Base-by-base conservation (phyloP, 2,329 filamentous ascomycete species). In the Colletotrichum somersetense region DNA sequence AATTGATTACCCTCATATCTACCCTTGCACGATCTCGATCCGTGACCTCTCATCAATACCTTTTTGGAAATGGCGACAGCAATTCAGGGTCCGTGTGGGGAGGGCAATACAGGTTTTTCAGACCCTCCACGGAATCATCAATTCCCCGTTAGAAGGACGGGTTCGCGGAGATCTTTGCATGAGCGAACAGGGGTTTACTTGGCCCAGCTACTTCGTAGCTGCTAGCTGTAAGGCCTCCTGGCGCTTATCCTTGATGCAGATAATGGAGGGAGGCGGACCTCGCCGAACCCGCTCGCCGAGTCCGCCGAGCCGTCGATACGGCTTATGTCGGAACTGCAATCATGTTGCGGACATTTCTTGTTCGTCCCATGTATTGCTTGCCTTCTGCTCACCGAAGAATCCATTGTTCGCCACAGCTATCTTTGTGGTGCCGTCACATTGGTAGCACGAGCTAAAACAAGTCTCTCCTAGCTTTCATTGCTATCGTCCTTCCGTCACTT, bases 1-100 rank as follows among this genome's bases (percentile, higher is more conserved):
- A 80, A 42, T 52, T 74, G 69, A 73, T 46, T 30, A 12, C 12
- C 14, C 58, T 14, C 16, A 53, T 16, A 16, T n/a, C n/a, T 40
- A 16, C n/a, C n/a, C 46, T 63, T 53, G n/a, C 14, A n/a, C n/a
- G 3, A 18, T 38, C 20, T 42, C 16, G n/a, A 50, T 42, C 16
- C 48, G 12, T 14, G 14, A 18, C 23, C 8, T 16, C 46, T 50
- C 23, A 63, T 40, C 16, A 16, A 58, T 20, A 2, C 40, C 38
- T 14, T 30, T 12, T 23, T 42, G 18, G 38, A 5, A 16, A 16
- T 20, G 26, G 1, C 14, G 23, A 18, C n/a, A n/a, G 16, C 33
- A 62, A 26, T 12, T 46, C 59, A 7, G 12, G 16, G 35, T 10
- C 56, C 10, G 12, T 56, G 30, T 12, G 26, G 48, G 38, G 30